These are phyloP conservation scores for Colletotrichum sp. DNA, from an alignment of 2,329 filamentous ascomycete species.

Conservation along the genomic window DNA sequence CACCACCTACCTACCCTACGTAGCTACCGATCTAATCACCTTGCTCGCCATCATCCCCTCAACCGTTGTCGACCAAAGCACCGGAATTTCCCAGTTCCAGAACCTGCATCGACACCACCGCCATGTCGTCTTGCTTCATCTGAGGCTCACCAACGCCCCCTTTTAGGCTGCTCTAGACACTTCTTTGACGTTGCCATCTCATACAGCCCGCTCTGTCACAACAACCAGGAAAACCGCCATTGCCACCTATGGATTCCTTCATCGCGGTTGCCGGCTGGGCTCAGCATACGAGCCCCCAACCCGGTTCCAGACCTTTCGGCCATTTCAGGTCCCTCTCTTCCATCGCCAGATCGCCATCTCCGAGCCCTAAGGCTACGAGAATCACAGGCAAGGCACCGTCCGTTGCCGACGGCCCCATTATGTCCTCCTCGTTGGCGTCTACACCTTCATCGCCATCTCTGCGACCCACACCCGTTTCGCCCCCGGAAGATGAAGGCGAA, in stretches of 20 bases:
- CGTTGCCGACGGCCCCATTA: constrained; percentile 41
- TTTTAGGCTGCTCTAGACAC: neutral
- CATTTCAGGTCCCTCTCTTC: constrained; percentile 61
- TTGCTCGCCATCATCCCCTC: neutral
- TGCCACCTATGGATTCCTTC: constrained; percentile 35
- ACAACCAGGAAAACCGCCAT: neutral
- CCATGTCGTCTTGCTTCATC: constrained; percentile 9
- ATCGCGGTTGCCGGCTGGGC: constrained; percentile 60
- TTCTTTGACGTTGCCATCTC: neutral
- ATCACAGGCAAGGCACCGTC: constrained; percentile 43
- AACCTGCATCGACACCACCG: neutral
- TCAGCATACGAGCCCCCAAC: constrained; percentile 43
- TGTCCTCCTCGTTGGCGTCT: constrained; percentile 40
- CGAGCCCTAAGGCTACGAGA: constrained; percentile 39
- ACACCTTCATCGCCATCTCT: constrained; percentile 34
- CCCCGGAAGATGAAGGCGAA: constrained; percentile 59
- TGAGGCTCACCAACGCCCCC: constrained; percentile 1
- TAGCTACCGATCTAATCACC: neutral
- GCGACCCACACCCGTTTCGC: constrained; percentile 40
- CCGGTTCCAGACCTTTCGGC: constrained; percentile 43
- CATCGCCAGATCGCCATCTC: constrained; percentile 43
- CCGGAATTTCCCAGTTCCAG: neutral
- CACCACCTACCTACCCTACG: neutral
- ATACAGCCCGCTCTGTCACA: neutral
- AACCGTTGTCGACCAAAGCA: neutral